phyloP scores from a whole-genome alignment of 805 yeast species.

The Saccharomycopsis capsularis region DNA sequence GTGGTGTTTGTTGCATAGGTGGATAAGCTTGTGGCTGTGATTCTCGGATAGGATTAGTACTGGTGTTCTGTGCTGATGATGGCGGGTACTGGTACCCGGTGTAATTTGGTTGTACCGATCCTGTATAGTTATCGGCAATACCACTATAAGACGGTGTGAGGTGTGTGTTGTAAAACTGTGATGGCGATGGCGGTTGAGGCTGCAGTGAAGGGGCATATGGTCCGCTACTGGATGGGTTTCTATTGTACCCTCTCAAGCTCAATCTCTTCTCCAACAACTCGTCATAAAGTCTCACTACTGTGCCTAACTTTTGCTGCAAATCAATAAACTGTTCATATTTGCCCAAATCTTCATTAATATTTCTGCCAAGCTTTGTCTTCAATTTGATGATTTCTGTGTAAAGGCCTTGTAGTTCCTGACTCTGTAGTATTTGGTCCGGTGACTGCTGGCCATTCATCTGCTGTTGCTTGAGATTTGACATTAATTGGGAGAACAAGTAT shows the following conservation, averaged over 20 bases:
- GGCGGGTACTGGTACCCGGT: constrained; percentile 4
- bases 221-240: neutral
- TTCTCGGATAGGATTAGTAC: neutral
- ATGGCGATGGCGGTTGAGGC: neutral
- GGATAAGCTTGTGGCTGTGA: neutral
- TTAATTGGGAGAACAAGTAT: constrained; percentile 59
- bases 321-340: constrained; percentile 63
- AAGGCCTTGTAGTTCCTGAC: constrained; percentile 47
- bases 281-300: constrained; percentile 72
- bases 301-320: constrained; percentile 70
- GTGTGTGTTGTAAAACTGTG: neutral
- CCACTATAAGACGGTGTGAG: neutral
- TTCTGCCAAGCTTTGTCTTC: constrained; percentile 62
- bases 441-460: constrained; percentile 22
- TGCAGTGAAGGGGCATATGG: neutral
- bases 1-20: neutral
- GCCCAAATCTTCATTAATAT: constrained; percentile 49
- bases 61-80: neutral
- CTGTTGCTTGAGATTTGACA: constrained; percentile 41
- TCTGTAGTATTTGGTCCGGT: constrained; percentile 30
- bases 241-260: constrained; percentile 24
- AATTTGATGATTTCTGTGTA: constrained; percentile 53
- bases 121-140: neutral
- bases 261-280: constrained; percentile 52
- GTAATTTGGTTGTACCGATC: neutral